Base-by-base conservation (phyloP, 257 asterid genomes). In the Salvia splendens region DNA sequence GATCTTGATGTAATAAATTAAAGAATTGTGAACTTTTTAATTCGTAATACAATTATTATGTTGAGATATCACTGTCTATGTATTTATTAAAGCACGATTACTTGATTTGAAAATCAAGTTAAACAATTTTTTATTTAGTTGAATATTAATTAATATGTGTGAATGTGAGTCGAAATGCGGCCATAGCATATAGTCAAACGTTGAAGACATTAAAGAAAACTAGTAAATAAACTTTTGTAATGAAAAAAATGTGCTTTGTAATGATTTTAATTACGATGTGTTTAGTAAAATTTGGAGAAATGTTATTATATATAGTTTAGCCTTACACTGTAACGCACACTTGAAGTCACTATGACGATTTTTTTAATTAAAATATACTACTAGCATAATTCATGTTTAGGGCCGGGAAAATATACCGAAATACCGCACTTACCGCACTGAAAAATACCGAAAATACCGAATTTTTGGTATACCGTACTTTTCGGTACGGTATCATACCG, bases 341-440 rank as follows among this genome's bases (percentile, higher is more conserved):
- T 59, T 60, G 65, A 8, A 51, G 69, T 61, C 78, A 74, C 30
- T 16, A 11, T 74, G 75, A 63, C 75, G 43, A 17, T 16, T 11
- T 36, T 28, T 6, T 40, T 11, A 12, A 17, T 32, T 33, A 11
- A 7, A 58, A 15, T 14, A 35, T 36, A 5, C 1, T 17, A 17
- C 20, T 17, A n/a, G n/a, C n/a, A n/a, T n/a, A 35, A 35, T n/a
- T 14, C 8, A 36, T 36, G 3, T 46, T 12, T n/a, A n/a, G n/a
- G n/a, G n/a, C n/a, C n/a, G n/a, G n/a, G n/a, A n/a, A n/a, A n/a
- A n/a, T n/a, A n/a, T n/a, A n/a, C n/a, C n/a, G n/a, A n/a, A n/a
- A n/a, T n/a, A n/a, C n/a, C n/a, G n/a, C n/a, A n/a, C n/a, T n/a
- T n/a, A n/a, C n/a, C n/a, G n/a, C n/a, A n/a, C n/a, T n/a, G n/a